Conservation (phyloP, 306 rosid species). For the Cucumis hystrix region DNA sequence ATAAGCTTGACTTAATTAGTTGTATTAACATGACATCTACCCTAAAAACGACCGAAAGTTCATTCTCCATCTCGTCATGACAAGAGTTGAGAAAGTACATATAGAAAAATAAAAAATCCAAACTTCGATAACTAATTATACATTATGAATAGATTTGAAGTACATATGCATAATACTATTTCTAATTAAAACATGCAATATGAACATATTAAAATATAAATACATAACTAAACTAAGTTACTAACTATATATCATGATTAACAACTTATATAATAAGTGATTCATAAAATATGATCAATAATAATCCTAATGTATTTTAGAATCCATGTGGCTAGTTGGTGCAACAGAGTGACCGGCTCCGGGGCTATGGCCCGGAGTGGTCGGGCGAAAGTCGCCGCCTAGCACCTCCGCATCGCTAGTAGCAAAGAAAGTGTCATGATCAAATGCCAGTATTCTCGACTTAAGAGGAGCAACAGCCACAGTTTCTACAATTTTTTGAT, state of each 20-base stretch:
- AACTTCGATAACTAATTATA: neutral
- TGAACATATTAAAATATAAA: neutral
- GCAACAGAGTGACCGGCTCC: constrained; percentile 66
- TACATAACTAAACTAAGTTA: neutral
- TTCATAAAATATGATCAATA: no score
- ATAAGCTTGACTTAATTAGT: no score
- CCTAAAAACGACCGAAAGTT: no score
- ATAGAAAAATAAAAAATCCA: neutral
- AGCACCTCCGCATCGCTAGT: neutral
- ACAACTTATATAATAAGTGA: neutral
- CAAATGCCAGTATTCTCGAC: neutral
- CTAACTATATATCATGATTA: neutral
- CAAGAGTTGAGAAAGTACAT: neutral
- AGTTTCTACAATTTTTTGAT: neutral
- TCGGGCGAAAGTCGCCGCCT: constrained; percentile 45
- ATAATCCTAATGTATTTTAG: neutral
- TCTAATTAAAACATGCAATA: neutral
- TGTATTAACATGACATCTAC: no score
- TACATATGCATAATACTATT: neutral
- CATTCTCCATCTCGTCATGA: no score
- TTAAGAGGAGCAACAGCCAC: neutral
- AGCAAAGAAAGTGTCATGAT: neutral
- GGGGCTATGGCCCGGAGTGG: constrained; percentile 78
- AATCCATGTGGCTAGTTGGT: neutral
- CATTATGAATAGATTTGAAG: neutral